These are phyloP conservation scores for Fusarium tupiense DNA, from an alignment of 2,329 filamentous ascomycete species.

Conservation along the genomic window DNA sequence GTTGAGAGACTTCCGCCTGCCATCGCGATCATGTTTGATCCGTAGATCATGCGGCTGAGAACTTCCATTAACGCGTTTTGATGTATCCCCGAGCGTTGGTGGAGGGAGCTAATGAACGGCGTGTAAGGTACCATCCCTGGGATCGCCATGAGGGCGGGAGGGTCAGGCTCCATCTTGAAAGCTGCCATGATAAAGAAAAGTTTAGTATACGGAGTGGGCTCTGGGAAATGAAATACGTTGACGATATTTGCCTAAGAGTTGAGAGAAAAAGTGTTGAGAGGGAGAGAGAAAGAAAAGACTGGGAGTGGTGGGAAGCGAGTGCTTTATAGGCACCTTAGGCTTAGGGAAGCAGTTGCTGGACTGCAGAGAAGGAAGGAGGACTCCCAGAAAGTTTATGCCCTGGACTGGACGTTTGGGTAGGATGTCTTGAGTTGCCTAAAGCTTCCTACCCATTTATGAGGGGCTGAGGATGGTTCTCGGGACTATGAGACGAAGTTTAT, in stretches of 20 bases:
- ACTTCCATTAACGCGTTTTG: background rate
- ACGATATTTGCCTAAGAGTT: background rate
- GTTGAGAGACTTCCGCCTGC: background rate
- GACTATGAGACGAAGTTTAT: background rate
- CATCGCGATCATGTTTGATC: conserved; percentile 15
- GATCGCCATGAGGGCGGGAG: background rate
- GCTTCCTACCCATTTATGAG: background rate
- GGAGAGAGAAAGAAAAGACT: background rate
- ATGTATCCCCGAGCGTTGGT: background rate
- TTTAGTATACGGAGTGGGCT: background rate
- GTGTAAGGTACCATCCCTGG: background rate
- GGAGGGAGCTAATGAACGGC: background rate
- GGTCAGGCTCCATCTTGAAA: background rate
- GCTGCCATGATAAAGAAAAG: background rate
- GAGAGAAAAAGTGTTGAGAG: background rate
- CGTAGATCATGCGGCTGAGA: background rate
- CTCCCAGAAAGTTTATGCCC: background rate
- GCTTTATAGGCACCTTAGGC: background rate
- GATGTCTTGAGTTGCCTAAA: background rate
- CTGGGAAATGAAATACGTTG: background rate
- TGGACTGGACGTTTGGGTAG: background rate
- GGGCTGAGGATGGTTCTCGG: background rate
- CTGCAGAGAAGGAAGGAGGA: background rate
- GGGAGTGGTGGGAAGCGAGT: background rate
- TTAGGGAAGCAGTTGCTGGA: background rate